Evolutionary conservation across 2,329 filamentous ascomycete species (phyloP).

Genomic region (Fusarium verticillioides): DNA sequence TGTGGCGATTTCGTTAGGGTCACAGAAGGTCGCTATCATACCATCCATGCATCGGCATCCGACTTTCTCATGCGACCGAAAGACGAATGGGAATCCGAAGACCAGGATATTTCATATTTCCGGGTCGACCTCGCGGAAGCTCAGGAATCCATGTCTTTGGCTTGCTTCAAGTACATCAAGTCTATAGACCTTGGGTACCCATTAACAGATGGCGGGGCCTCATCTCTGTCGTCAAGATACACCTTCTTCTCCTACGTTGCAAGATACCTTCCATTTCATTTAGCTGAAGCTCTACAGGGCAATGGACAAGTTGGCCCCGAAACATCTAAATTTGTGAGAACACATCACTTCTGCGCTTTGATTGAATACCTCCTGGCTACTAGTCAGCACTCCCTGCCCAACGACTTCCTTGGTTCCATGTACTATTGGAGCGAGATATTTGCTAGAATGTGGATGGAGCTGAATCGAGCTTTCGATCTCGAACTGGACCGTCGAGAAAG

Average conservation of each 20-base stretch:
- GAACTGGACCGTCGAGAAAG: too few species aligned
- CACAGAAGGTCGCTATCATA: background rate
- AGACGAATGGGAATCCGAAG: background rate
- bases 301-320: background rate
- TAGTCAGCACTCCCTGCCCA: rapidly evolving
- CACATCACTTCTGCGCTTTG: background rate
- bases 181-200: background rate
- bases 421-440: too few species aligned
- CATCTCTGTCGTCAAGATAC: background rate
- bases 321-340: background rate
- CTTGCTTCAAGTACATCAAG: background rate
- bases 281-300: background rate
- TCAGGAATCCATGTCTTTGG: background rate
- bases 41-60: background rate
- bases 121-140: rapidly evolving
- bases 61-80: background rate
- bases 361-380: background rate
- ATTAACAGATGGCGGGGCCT: background rate
- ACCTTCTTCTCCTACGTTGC: background rate
- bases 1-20: background rate
- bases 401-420: rapidly evolving
- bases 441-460: too few species aligned
- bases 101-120: background rate
- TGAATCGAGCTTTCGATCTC: too few species aligned
- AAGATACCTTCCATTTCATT: background rate